Evolutionary conservation across 2,329 filamentous ascomycete species (phyloP).

Genomic region (Blastomyces percursus): DNA sequence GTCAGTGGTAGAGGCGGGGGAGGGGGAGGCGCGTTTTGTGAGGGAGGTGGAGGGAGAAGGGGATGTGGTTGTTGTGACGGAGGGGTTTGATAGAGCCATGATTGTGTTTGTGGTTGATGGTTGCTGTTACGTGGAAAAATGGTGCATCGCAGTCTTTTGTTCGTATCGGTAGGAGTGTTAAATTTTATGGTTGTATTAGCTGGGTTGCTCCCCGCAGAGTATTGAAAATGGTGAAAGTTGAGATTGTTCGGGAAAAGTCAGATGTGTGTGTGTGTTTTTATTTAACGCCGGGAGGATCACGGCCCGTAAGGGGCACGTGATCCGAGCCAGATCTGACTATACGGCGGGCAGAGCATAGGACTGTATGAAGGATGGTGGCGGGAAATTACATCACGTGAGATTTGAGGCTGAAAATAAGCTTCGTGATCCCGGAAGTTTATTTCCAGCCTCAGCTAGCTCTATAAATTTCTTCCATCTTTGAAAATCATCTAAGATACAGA

Average conservation of each 20-base stretch:
- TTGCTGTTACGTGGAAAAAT: background rate
- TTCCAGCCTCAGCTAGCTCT: no score
- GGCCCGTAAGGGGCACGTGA: no score
- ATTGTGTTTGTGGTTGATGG: background rate
- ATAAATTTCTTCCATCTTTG: no score
- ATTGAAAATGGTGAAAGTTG: background rate
- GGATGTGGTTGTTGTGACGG: constrained; percentile 16
- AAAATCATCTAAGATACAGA: no score
- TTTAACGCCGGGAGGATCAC: no score
- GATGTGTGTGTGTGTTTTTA: no score
- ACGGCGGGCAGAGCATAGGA: no score
- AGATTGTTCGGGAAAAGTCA: no score
- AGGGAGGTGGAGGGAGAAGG: constrained; percentile 21
- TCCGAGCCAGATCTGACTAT: no score
- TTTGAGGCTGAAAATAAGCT: constrained; percentile 5
- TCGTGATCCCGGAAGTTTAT: constrained; percentile 3
- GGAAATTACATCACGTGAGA: background rate
- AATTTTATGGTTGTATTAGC: background rate
- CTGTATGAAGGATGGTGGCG: background rate
- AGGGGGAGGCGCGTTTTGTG: constrained; percentile 21
- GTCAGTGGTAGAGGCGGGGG: no score
- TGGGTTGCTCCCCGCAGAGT: background rate
- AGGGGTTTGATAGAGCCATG: background rate
- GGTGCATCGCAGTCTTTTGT: background rate
- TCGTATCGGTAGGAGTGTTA: background rate